Base-by-base conservation (phyloP, 2,329 filamentous ascomycete genomes). In the Rachicladosporium sp. region DNA sequence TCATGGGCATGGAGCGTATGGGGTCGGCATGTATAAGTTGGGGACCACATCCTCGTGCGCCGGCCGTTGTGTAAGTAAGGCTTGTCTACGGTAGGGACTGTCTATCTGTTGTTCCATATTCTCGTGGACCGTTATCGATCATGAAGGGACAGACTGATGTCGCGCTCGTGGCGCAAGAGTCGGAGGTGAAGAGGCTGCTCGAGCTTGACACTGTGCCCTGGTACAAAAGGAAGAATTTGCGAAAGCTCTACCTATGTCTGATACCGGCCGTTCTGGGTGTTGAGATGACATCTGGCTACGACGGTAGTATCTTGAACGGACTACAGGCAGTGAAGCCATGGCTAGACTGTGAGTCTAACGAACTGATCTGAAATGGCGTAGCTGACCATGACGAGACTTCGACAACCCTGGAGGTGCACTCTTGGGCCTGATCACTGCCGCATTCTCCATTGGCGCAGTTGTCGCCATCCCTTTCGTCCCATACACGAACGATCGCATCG, bases 401-500 rank as follows among this genome's bases (percentile, higher is more conserved):
- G 29, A 31, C 33, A 36, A 40, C n/a, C 38, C 38, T 8, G 29
- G 32, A 6, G 38, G 38, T 10, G 38, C 38, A n/a, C 33, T 40
- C 9, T 34, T 36, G 2, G 38, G 38, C 19, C 29, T 40, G 15
- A 40, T 40, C n/a, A 36, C 33, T 29, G 38, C 38, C 5, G 33
- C 33, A 9, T 40, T 36, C 33, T 31, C 29, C 15, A 36, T 40
- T n/a, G 38, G 38, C 8, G 38, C 38, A 3, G 33, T 40, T 6
- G 15, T 36, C 19, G 29, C 38, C 3, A 34, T 40, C 13, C 38
- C 38, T 0, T 15, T 40, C 8, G 38, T 40, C 7, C 38, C 38
- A 19, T 36, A 36, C 10, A 12, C 33, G 29, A 40, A 40, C 9
- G 61, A 66, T 38, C 50, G 49, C 33, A 54, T 55, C 35, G 55